Percentiles rank a stretch among this genome's conserved stretches.
phyloP scores from a whole-genome alignment of 352 stramenopile species.

The Saprolegnia diclina region DNA sequence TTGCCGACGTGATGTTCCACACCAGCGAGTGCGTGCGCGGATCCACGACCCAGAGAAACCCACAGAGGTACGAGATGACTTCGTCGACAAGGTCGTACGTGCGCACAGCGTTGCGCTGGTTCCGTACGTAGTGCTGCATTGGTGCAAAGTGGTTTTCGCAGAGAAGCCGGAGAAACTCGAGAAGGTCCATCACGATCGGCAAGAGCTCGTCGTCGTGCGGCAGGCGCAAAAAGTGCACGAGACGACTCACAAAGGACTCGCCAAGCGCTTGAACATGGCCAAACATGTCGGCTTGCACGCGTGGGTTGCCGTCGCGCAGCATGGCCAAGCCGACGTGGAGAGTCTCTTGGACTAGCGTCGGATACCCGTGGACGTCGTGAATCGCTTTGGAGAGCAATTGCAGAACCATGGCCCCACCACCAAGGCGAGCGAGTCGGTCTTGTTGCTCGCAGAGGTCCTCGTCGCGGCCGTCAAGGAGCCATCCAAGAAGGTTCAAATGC shows the following conservation, averaged over 20 bases:
- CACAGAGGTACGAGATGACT: slow-evolving; percentile 19
- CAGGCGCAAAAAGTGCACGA: not conserved
- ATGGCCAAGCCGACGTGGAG: not conserved
- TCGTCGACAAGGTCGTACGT: slow-evolving; percentile 29
- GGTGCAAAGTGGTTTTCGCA: slow-evolving; percentile 29
- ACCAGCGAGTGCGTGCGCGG: slow-evolving; percentile 9
- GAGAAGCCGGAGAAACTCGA: slow-evolving; percentile 29
- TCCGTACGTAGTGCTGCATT: slow-evolving; percentile 29
- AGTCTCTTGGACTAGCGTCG: not conserved
- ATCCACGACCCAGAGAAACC: slow-evolving; percentile 20
- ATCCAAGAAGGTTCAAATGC: not conserved
- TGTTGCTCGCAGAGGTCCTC: not conserved
- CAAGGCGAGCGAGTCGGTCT: not conserved
- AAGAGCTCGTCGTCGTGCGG: not conserved
- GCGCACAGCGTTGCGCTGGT: slow-evolving; percentile 25
- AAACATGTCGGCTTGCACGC: not conserved
- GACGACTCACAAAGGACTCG: not conserved
- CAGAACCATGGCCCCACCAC: not conserved
- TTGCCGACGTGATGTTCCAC: slow-evolving; percentile 25
- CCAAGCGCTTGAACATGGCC: not conserved
- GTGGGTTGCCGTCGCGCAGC: not conserved
- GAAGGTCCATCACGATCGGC: slow-evolving; percentile 2
- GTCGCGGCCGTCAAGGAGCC: not conserved
- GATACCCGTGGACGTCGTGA: not conserved
- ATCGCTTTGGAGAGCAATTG: not conserved